Evolutionary conservation across 177 flowering plant genomes (phyloP).

Genomic region (Vitis hybrid): DNA sequence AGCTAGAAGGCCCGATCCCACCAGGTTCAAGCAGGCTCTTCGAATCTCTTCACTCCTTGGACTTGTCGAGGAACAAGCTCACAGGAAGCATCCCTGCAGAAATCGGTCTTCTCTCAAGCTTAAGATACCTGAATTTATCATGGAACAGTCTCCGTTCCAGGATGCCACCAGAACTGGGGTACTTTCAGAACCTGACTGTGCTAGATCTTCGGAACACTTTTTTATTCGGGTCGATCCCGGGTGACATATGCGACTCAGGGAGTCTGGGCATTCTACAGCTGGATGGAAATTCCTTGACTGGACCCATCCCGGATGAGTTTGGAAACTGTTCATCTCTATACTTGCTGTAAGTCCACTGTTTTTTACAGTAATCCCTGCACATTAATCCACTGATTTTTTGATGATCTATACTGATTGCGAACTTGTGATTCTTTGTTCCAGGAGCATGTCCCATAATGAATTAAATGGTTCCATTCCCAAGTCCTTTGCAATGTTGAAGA

Average conservation of each 20-base stretch:
- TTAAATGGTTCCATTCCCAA: constrained; percentile 67
- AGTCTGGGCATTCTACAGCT: constrained; percentile 68
- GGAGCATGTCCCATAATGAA: constrained; percentile 85
- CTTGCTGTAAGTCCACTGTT: constrained; percentile 64
- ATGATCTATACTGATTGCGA: background rate
- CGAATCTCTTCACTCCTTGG: constrained; percentile 48
- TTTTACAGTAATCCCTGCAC: background rate
- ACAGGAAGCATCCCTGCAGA: constrained; percentile 72
- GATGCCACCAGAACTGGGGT: constrained; percentile 75
- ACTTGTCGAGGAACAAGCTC: constrained; percentile 67
- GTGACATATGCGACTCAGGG: constrained; percentile 70
- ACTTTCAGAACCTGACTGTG: constrained; percentile 60
- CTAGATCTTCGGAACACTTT: constrained; percentile 67
- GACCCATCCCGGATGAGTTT: constrained; percentile 73
- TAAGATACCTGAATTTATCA: constrained; percentile 83
- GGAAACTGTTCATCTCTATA: constrained; percentile 82
- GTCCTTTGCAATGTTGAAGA: constrained; percentile 54
- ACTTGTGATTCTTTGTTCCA: constrained; percentile 27
- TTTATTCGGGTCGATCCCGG: constrained; percentile 65
- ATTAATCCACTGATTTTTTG: too few species aligned
- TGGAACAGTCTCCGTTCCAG: constrained; percentile 67
- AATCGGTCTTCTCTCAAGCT: constrained; percentile 60
- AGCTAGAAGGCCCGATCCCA: constrained; percentile 60
- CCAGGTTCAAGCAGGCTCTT: constrained; percentile 52
- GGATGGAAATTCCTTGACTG: constrained; percentile 73